Evolutionary conservation across 1,139 yeast species (phyloP), one percentile per base, ranked within the genome.

Genomic region (Suhomyces panamericanus): DNA sequence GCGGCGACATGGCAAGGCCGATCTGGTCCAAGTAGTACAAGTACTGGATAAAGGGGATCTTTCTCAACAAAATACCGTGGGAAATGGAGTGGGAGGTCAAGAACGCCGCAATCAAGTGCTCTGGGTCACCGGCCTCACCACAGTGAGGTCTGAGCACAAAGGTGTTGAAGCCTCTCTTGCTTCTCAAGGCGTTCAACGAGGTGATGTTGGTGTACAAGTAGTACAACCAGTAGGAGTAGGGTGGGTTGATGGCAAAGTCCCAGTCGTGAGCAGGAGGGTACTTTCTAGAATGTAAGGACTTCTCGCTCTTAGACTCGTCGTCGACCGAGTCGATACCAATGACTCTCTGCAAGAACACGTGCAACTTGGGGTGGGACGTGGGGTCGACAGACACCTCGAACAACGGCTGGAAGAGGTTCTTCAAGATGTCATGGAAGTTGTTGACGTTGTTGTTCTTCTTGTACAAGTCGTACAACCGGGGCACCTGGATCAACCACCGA

Each of bases 101-200:
- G 59, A 87, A 95, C 0, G 99, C 95, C 45, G 93, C 79, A 36
- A 91, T 89, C 62, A 95, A 76, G 69, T 95, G 99, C 58, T 91
- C 98, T 1, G 99, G 97, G 59, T 95, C 98, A 44, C 99, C 99
- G 6, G 99, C 99, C 67, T 95, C 99, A 52, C 99, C 99, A 57
- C 96, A 88, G 64, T 95, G 99, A 2, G 99, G 99, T 58, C 99
- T 80, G 56, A 95, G 73, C 15, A 89, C 95, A 66, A 95, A 85
- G 0, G 98, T 91, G 62, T 88, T 91, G 67, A 80, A 87, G 0
- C 87, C 85, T 44, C 90, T 75, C 49, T 71, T 75, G 35, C 75
- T 69, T 66, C 99, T 81, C 79, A 93, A 84, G 52, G 84, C 81
- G 63, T 95, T 95, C 64, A 95, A 77, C 4, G 95, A 80, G 1